Evolutionary conservation across 768 basidiomycete species (phyloP).

Genomic region (Boletellus ananas): DNA sequence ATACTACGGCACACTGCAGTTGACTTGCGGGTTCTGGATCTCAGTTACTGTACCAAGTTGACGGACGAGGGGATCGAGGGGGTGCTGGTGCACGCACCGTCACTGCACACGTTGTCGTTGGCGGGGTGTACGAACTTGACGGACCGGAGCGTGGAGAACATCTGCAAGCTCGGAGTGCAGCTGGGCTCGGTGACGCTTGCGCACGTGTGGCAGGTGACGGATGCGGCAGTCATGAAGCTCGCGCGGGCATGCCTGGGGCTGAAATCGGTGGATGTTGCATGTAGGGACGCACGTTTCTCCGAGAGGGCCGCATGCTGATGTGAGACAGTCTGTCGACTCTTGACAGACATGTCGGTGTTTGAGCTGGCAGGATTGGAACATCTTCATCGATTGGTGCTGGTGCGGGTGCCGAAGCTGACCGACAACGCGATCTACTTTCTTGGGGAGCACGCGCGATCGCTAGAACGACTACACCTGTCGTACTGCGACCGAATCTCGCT

Average conservation of each 20-base stretch:
- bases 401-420: conserved; percentile 77
- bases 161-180: conserved; percentile 68
- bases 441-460: conserved; percentile 60
- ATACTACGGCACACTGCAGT: conserved; percentile 63
- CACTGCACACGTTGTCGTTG: conserved; percentile 70
- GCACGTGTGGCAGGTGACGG: conserved; percentile 78
- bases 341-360: conserved; percentile 83
- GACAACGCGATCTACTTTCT: conserved; percentile 79
- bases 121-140: conserved; percentile 77
- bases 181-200: conserved; percentile 79
- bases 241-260: conserved; percentile 69
- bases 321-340: conserved; percentile 65
- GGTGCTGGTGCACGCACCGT: conserved; percentile 69
- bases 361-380: conserved; percentile 69
- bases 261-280: conserved; percentile 81
- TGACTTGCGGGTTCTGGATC: conserved; percentile 73
- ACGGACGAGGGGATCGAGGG: conserved; percentile 77
- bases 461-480: conserved; percentile 82
- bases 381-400: conserved; percentile 74
- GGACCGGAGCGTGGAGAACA: conserved; percentile 61
- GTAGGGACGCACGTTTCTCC: conserved; percentile 44
- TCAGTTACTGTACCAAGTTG: conserved; percentile 64
- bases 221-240: conserved; percentile 63
- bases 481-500: conserved; percentile 83
- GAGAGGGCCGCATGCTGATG: conserved; percentile 12